Percentiles rank a stretch among this genome's conserved stretches.
phyloP scores from a whole-genome alignment of 495 filamentous ascomycete genomes.

The Penicillium lividum region DNA sequence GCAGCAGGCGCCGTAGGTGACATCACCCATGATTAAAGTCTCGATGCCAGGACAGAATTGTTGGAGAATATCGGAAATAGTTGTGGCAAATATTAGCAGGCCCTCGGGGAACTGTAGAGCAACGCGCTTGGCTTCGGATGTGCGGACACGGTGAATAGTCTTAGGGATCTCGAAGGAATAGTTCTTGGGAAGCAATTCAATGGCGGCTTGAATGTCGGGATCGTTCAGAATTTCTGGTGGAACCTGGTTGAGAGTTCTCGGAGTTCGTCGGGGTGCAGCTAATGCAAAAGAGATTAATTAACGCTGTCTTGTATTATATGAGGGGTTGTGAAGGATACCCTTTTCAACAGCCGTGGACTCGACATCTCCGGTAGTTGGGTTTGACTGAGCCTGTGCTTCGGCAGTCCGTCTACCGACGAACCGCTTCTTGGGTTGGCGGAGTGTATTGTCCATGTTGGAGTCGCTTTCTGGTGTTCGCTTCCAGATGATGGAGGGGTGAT shows the following conservation, averaged over 20 bases:
- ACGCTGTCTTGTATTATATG: background rate
- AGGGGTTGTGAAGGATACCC: slow-evolving; percentile 25
- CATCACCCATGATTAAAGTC: slow-evolving; percentile 98
- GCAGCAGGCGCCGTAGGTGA: slow-evolving; percentile 98
- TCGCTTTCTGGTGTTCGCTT: background rate
- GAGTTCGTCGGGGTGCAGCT: slow-evolving; percentile 63
- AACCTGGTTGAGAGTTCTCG: slow-evolving; percentile 83
- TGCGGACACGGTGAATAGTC: slow-evolving; percentile 91
- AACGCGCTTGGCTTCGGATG: slow-evolving; percentile 70
- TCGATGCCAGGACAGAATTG: slow-evolving; percentile 89
- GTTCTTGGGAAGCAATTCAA: slow-evolving; percentile 83
- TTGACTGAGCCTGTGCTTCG: slow-evolving; percentile 51
- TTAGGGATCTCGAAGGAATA: slow-evolving; percentile 99
- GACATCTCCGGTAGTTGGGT: slow-evolving; percentile 52
- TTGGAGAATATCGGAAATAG: slow-evolving; percentile 94
- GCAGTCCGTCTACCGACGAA: slow-evolving; percentile 74
- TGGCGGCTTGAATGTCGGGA: slow-evolving; percentile 83
- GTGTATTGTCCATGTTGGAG: slow-evolving; percentile 25
- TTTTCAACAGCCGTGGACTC: slow-evolving; percentile 57
- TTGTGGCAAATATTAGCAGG: slow-evolving; percentile 92
- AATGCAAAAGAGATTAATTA: slow-evolving; percentile 23
- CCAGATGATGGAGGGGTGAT: background rate
- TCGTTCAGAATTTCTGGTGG: slow-evolving; percentile 85
- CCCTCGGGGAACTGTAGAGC: slow-evolving; percentile 97
- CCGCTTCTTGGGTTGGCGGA: slow-evolving; percentile 67